These are phyloP conservation scores for Setaria viridis DNA, from an alignment of 202 grass and related monocot species.

Conservation along the genomic window DNA sequence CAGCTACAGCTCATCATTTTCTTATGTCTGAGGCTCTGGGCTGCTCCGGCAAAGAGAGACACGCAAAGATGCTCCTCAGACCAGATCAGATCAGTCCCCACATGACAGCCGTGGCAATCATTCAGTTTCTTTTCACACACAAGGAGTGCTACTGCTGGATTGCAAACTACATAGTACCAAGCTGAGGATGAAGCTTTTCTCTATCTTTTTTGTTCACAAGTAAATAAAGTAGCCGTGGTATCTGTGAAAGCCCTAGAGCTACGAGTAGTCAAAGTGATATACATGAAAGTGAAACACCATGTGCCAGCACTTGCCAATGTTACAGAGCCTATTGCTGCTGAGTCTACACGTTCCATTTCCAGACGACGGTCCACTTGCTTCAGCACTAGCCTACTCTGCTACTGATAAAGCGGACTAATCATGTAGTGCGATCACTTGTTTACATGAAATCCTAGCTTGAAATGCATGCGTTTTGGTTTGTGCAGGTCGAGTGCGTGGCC, in stretches of 20 bases:
- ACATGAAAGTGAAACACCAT: not conserved
- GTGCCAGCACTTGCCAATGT: not conserved
- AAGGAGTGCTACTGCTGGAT: too few relatives aligned
- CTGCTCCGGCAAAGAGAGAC: slow-evolving; percentile 40
- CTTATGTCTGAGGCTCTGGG: not conserved
- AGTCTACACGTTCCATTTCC: not conserved
- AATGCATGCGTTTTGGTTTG: slow-evolving; percentile 10
- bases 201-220: not conserved
- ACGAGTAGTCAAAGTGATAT: slow-evolving; percentile 1
- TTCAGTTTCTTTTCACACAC: too few relatives aligned
- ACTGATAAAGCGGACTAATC: not conserved
- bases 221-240: not conserved
- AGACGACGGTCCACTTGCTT: slow-evolving; percentile 1
- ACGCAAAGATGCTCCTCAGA: slow-evolving; percentile 28
- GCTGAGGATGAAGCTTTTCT: not conserved
- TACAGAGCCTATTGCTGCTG: not conserved
- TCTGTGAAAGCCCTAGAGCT: slow-evolving; percentile 7
- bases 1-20: slow-evolving; percentile 26
- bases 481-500: slow-evolving; percentile 22
- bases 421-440: not conserved
- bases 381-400: not conserved
- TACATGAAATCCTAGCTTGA: not conserved
- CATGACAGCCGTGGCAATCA: slow-evolving; percentile 28
- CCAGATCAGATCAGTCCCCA: slow-evolving; percentile 16
- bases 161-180: not conserved